Conservation (phyloP, 108 stramenopile species). For the Chaetoceros tenuissimus region DNA sequence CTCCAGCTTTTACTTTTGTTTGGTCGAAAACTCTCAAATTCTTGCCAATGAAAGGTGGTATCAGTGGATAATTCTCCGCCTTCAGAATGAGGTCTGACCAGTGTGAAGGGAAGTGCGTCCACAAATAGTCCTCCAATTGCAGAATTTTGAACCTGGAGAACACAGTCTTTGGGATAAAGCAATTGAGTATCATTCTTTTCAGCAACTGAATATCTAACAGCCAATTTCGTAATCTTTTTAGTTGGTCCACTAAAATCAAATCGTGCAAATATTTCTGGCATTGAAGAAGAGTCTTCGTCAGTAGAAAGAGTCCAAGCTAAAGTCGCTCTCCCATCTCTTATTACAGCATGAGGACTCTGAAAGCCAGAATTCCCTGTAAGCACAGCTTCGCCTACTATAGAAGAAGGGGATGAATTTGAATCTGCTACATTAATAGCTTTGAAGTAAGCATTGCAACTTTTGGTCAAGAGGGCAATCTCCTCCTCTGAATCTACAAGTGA, state of each 20-base stretch:
- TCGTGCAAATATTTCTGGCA: slow-evolving; percentile 27
- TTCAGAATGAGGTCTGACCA: slow-evolving; percentile 5
- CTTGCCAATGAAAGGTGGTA: slow-evolving; percentile 18
- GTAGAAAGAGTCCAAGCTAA: slow-evolving; percentile 33
- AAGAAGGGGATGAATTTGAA: slow-evolving; percentile 31
- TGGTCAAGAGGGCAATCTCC: slow-evolving; percentile 18
- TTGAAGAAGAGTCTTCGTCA: background rate
- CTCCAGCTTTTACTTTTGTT: slow-evolving; percentile 56
- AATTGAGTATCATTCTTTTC: slow-evolving; percentile 14
- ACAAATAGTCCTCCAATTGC: slow-evolving; percentile 51
- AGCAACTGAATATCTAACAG: slow-evolving; percentile 16
- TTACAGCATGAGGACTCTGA: slow-evolving; percentile 5
- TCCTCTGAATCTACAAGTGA: slow-evolving; percentile 10
- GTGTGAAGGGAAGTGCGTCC: slow-evolving; percentile 20
- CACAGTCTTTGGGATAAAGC: slow-evolving; percentile 26
- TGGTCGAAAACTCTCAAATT: slow-evolving; percentile 22
- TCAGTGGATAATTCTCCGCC: background rate
- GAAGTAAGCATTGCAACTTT: slow-evolving; percentile 31
- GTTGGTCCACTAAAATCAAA: slow-evolving; percentile 32
- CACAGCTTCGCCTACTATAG: slow-evolving; percentile 28
- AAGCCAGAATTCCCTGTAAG: slow-evolving; percentile 39
- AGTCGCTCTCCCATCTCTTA: slow-evolving; percentile 18
- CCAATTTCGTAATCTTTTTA: slow-evolving; percentile 28
- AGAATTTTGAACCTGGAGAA: slow-evolving; percentile 36
- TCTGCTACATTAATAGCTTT: slow-evolving; percentile 36